Evolutionary conservation across 305 asterid species (phyloP).

Genomic region (Solanum aculeatissimum): DNA sequence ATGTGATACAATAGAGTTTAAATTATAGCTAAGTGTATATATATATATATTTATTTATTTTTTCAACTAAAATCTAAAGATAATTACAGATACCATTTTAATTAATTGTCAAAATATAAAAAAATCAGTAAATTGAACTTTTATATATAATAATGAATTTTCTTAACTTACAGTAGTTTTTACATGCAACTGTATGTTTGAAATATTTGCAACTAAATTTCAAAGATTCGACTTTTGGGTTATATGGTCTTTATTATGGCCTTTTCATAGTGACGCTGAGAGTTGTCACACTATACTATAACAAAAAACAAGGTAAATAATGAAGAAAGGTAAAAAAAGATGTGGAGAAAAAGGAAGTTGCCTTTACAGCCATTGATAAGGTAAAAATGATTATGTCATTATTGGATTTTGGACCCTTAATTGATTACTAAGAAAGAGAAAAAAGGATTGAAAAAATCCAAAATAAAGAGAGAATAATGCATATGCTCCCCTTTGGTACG

Average conservation of each 20-base stretch:
- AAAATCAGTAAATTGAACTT: too few relatives aligned
- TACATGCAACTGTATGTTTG: not conserved
- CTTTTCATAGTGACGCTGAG: not conserved
- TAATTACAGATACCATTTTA: too few relatives aligned
- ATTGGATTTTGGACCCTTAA: conserved; percentile 30
- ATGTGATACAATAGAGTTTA: not conserved
- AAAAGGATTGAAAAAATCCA: not conserved
- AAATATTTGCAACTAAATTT: not conserved
- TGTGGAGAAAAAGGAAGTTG: conserved; percentile 24
- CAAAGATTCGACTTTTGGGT: not conserved
- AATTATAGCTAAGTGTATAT: too few relatives aligned
- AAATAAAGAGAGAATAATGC: not conserved
- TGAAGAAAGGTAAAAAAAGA: not conserved
- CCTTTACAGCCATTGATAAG: conserved; percentile 41
- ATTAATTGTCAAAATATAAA: too few relatives aligned
- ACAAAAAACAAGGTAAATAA: not conserved
- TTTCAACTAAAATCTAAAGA: too few relatives aligned
- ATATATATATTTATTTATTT: too few relatives aligned
- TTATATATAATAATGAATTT: too few relatives aligned
- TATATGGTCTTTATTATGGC: not conserved
- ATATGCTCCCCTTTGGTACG: conserved; percentile 6
- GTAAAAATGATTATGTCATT: conserved; percentile 41
- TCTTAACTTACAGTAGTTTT: not conserved
- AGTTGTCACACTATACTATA: not conserved
- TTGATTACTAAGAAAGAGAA: not conserved